Base-by-base conservation (phyloP, 306 rosid species). In the Acacia melanoxylon region DNA sequence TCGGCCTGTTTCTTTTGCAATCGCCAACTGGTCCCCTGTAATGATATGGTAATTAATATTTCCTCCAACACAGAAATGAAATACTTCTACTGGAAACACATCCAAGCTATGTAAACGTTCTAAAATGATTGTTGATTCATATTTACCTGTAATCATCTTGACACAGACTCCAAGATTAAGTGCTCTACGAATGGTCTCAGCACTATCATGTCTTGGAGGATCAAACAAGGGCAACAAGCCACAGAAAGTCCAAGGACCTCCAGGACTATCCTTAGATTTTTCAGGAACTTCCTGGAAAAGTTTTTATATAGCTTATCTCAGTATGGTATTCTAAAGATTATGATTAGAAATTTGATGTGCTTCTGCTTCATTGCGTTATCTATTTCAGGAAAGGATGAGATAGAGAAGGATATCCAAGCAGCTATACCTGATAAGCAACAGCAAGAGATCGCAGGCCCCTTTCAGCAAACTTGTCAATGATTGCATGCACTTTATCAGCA, bases 161-260 rank as follows among this genome's bases (percentile, higher is more conserved):
- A 93, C 97, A 71, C 92, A 84, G 44, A 93, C 97, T 79, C 98
- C 98, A 78, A 93, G 97, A 85, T 91, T 86, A 72, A 93, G 98
- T 5, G 98, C 98, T 84, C 94, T 92, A 3, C 89, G 94, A 67
- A 93, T 93, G 82, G 98, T 93, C 89, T 93, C 98, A 12, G 97
- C 98, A 80, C 98, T 93, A 69, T 93, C 98, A 71, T 91, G 98
- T 85, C 98, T 87, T n/a, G 97, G 98, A 54, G 98, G 97, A 86
- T 93, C 98, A 84, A 93, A 93, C 87, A 93, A 91, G 77, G 98
- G 92, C 84, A 93, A 86, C 88, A 93, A 85, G 46, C 97, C 98
- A 74, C 92, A 88, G 86, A 93, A 93, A 6, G 82, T 91, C 97
- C 97, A 93, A 56, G 92, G 94, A 87, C 93, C 89, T 87, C 98